A percentile compares a stretch with the other conserved stretches of the same genome.
phyloP scores from a whole-genome alignment of 2,329 filamentous ascomycete species.

The Fusarium sp. region DNA sequence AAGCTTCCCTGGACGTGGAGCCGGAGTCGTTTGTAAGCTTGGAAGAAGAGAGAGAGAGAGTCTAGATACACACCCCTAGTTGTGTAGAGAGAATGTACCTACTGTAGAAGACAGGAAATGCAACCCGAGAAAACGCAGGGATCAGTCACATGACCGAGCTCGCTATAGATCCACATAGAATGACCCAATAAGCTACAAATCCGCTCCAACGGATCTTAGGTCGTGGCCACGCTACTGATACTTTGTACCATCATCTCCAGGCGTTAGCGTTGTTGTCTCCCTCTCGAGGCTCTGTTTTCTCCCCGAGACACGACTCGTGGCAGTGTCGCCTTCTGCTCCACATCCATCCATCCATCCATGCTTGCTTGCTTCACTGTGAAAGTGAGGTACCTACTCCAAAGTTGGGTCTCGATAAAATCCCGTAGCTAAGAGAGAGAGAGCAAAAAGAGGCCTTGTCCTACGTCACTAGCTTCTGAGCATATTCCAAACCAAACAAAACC shows the following conservation, averaged over 20 bases:
- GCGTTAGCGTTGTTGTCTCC: conserved; percentile 27
- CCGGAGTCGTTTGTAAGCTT: conserved; percentile 24
- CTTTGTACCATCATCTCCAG: not conserved
- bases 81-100: not conserved
- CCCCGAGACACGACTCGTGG: not conserved
- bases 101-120: not conserved
- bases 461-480: not conserved
- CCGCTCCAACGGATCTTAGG: conserved; percentile 15
- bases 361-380: not conserved
- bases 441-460: not conserved
- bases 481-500: not conserved
- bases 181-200: conserved; percentile 9
- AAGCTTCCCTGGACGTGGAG: conserved; percentile 40
- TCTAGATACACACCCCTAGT: not conserved
- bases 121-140: not conserved
- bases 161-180: conserved; percentile 3
- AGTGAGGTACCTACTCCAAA: not conserved
- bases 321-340: not conserved
- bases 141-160: conserved; percentile 23
- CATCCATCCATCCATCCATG: not conserved
- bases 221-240: not conserved
- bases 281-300: conserved; percentile 20
- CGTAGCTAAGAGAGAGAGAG: not conserved
- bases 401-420: not conserved
- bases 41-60: not conserved